Conservation (phyloP, 805 yeast genomes). For the Kuraishia floccosa region DNA sequence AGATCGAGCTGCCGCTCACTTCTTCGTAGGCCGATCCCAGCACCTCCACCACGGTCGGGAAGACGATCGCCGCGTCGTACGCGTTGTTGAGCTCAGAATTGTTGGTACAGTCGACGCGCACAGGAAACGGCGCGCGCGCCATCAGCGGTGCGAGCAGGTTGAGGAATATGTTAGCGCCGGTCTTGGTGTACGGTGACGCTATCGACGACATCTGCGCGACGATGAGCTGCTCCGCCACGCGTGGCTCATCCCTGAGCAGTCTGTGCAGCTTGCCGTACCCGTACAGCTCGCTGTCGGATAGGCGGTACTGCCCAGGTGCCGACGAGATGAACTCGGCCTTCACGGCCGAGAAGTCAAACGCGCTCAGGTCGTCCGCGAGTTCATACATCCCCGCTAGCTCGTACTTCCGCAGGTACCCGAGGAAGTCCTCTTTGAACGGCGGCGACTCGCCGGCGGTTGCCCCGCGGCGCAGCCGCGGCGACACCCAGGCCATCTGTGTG, state of each 20-base stretch:
- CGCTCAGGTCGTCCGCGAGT: slow-evolving; percentile 17
- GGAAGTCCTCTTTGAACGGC: slow-evolving; percentile 32
- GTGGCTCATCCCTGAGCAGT: slow-evolving; percentile 14
- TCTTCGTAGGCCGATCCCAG: slow-evolving; percentile 7
- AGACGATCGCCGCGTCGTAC: slow-evolving; percentile 15
- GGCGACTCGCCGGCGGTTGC: slow-evolving; percentile 8
- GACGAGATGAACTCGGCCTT: slow-evolving; percentile 46
- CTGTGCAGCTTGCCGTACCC: slow-evolving; percentile 39
- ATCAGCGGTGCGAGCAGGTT: slow-evolving; percentile 36
- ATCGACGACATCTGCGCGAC: slow-evolving; percentile 38
- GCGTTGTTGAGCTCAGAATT: slow-evolving; percentile 16
- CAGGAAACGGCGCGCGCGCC: slow-evolving; percentile 14
- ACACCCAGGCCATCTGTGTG: slow-evolving; percentile 58
- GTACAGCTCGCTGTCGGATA: slow-evolving; percentile 16
- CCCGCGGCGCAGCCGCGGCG: slow-evolving; percentile 26
- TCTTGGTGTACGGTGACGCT: slow-evolving; percentile 28
- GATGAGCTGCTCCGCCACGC: slow-evolving; percentile 8
- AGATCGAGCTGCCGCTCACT: slow-evolving; percentile 36
- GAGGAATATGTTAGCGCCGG: slow-evolving; percentile 24
- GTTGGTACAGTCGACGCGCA: too few species aligned
- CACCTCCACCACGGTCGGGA: slow-evolving; percentile 20
- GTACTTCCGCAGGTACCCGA: slow-evolving; percentile 33
- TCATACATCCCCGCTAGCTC: slow-evolving; percentile 13
- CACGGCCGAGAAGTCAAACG: slow-evolving; percentile 32
- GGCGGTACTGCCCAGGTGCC: slow-evolving; percentile 29